A percentile compares a stretch with the other conserved stretches of the same genome.
phyloP scores from a whole-genome alignment of 208 protist species.

The Borovskyia barvae region DNA sequence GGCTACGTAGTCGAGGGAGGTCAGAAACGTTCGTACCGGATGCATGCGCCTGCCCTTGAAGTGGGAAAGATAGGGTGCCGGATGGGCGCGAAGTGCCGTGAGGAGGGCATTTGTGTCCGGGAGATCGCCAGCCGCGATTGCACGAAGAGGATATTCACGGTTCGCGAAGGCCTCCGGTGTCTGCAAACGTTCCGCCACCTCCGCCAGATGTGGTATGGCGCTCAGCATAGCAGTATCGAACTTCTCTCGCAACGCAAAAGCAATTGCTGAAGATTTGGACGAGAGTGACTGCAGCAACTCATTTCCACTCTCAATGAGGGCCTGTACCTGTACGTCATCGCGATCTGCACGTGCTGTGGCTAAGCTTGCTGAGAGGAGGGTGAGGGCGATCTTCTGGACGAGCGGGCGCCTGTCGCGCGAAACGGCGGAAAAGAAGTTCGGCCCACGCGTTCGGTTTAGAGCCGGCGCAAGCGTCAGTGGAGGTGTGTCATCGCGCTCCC shows the following conservation, averaged over 20 bases:
- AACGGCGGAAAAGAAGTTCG: conserved; percentile 81
- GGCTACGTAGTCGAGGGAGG: conserved; percentile 44
- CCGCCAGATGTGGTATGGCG: conserved; percentile 29
- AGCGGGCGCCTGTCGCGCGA: conserved; percentile 32
- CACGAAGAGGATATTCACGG: conserved; percentile 13
- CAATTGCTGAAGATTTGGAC: conserved; percentile 41
- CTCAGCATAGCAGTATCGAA: conserved; percentile 43
- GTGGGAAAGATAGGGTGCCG: conserved; percentile 21
- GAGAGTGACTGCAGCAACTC: conserved; percentile 56
- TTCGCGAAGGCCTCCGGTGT: conserved; percentile 4
- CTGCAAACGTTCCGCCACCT: conserved; percentile 52
- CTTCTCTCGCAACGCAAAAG: conserved; percentile 33
- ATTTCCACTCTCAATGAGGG: conserved; percentile 62
- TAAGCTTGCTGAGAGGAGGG: conserved; percentile 38
- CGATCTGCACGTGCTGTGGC: conserved; percentile 10
- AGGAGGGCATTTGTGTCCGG: conserved; percentile 20
- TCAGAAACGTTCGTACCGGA: conserved; percentile 66
- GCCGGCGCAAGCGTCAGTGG: conserved; percentile 10
- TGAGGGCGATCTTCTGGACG: conserved; percentile 39
- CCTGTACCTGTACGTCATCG: conserved; percentile 29
- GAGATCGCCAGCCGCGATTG: conserved; percentile 7
- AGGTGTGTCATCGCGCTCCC: conserved; percentile 30
- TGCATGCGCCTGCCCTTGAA: conserved; percentile 35
- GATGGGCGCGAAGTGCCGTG: conserved; percentile 5
- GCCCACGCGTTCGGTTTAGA: conserved; percentile 33